Evolutionary conservation across 352 stramenopile species (phyloP).

Genomic region (Globisporangium viniferum): DNA sequence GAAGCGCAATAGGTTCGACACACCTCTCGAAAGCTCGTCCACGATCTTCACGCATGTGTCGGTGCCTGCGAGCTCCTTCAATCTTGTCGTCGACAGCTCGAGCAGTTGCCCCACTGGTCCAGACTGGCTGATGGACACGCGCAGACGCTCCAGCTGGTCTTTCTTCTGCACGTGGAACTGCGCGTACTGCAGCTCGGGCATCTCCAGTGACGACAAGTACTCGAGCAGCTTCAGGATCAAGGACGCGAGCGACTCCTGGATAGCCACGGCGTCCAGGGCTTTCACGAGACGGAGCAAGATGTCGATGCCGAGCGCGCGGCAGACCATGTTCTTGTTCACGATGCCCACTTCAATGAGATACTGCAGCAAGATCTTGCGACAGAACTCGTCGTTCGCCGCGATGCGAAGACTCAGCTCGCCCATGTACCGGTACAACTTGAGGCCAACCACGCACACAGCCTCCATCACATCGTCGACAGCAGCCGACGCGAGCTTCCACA

Average conservation of each 20-base stretch:
- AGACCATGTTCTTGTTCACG: conserved; percentile 62
- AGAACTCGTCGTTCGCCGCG: conserved; percentile 41
- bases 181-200: conserved; percentile 81
- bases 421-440: conserved; percentile 76
- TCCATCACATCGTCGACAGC: conserved; percentile 83
- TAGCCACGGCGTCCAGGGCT: conserved; percentile 41
- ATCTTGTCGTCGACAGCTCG: conserved; percentile 46
- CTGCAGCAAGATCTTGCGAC: conserved; percentile 50
- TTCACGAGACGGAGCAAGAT: conserved; percentile 72
- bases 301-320: conserved; percentile 65
- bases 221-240: conserved; percentile 68
- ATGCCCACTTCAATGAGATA: conserved; percentile 74
- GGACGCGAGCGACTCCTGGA: conserved; percentile 53
- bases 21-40: conserved; percentile 42
- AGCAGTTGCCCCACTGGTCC: conserved; percentile 74
- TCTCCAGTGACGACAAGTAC: conserved; percentile 80
- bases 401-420: conserved; percentile 74
- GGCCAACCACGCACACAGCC: conserved; percentile 45
- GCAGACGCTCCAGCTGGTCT: conserved; percentile 72
- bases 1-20: conserved; percentile 61
- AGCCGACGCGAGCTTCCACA: conserved; percentile 68
- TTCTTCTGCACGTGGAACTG: conserved; percentile 87
- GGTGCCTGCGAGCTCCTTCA: conserved; percentile 49
- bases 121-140: conserved; percentile 71
- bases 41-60: conserved; percentile 47